Conservation (phyloP, 495 filamentous ascomycete genomes). For the Penicillium ochrochloron region DNA sequence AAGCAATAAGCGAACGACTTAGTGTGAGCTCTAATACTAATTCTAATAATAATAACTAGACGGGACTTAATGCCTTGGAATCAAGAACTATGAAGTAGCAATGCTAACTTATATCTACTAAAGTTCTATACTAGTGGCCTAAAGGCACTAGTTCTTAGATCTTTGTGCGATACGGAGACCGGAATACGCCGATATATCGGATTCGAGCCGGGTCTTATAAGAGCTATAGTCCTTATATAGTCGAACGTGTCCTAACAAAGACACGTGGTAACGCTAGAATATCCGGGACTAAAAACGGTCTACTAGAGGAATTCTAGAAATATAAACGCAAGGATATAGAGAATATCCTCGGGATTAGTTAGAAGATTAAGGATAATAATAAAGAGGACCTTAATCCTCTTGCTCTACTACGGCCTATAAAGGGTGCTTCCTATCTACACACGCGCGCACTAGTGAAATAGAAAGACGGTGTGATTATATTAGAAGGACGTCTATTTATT, state of each 20-base stretch:
- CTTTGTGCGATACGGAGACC: slow-evolving; percentile 2
- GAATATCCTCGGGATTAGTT: not conserved
- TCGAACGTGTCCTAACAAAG: not conserved
- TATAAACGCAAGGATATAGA: slow-evolving; percentile 1
- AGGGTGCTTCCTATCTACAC: slow-evolving; percentile 25
- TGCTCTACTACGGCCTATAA: not conserved
- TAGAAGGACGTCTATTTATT: slow-evolving; percentile 30
- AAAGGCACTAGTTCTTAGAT: slow-evolving; percentile 4
- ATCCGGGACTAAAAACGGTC: not conserved
- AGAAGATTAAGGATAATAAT: slow-evolving; percentile 4
- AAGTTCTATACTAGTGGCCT: slow-evolving; percentile 7
- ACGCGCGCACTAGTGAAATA: slow-evolving; percentile 30
- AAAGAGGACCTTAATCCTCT: slow-evolving; percentile 3
- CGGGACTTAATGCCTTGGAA: slow-evolving; percentile 5
- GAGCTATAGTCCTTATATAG: slow-evolving; percentile 4
- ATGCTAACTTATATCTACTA: not conserved
- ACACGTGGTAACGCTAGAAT: slow-evolving; percentile 2
- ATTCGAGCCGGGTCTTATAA: slow-evolving; percentile 1
- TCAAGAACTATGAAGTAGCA: slow-evolving; percentile 3
- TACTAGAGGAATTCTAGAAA: not conserved
- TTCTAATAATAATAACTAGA: not conserved
- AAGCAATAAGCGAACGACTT: not conserved
- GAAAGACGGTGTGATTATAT: slow-evolving; percentile 26
- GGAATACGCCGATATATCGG: not conserved
- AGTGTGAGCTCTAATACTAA: not conserved